Evolutionary conservation across 2,329 filamentous ascomycete genomes (phyloP), one percentile per base, ranked within the genome.

Genomic region (Verticillium tricorpus): DNA sequence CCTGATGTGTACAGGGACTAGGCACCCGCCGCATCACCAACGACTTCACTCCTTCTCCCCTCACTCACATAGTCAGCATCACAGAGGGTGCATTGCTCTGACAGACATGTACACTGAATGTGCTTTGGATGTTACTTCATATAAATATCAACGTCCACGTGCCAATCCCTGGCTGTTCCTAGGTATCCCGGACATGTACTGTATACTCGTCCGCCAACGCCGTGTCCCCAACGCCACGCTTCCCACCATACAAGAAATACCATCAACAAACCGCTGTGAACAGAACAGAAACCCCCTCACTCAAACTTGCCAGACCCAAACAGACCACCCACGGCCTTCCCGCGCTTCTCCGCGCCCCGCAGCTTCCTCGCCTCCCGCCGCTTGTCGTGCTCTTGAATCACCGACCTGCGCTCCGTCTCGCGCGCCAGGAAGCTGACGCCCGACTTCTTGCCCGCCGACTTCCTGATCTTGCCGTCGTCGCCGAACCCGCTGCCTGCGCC

Each of bases 351-450:
- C 1, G 82, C 85, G 1, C 84, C 85, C 71, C 80, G 82, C 60
- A 79, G 79, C 76, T 84, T 85, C 73, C 76, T 84, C 70, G 81
- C 80, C 76, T 87, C 82, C 63, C 86, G 78, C 69, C 82, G 78
- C 70, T 79, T 79, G 75, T 88, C 85, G 57, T 73, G 81, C 73
- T 88, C 83, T 35, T 81, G 77, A 58, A 88, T 70, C 64, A 79
- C 79, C 15, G 83, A 83, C 58, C 78, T 75, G 60, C 83, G 77
- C 71, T 88, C 86, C 59, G 76, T 85, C 73, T 87, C 85, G 32
- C 85, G 76, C 9, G 84, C 84, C 66, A 88, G 85, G 63, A 81
- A 85, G 68, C 85, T 83, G 63, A 89, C 77, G 22, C 86, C 86
- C 32, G 84, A 87, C 68, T 78, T 78, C 78, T 85, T 87, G 60